Evolutionary conservation across 2,329 filamentous ascomycete genomes (phyloP).

Genomic region (Pseudopyricularia cyperi): DNA sequence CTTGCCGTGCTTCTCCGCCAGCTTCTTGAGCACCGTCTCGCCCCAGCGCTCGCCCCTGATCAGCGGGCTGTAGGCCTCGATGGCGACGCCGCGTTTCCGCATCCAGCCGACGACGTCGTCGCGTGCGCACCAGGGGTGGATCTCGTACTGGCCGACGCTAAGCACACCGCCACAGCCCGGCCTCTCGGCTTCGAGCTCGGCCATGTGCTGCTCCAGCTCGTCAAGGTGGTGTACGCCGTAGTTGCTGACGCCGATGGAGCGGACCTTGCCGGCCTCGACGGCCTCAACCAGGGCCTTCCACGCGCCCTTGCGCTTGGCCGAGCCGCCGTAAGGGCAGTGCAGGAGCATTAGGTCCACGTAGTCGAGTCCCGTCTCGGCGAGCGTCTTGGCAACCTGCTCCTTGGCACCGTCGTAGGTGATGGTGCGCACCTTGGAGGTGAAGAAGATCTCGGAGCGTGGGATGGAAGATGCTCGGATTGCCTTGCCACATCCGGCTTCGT

Average conservation of each 20-base stretch:
- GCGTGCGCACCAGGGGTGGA: conserved; percentile 81
- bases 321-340: conserved; percentile 47
- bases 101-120: conserved; percentile 72
- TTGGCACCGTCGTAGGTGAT: conserved; percentile 50
- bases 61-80: conserved; percentile 52
- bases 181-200: conserved; percentile 46
- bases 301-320: conserved; percentile 39
- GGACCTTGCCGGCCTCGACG: conserved; percentile 46
- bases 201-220: conserved; percentile 44
- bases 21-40: conserved; percentile 48
- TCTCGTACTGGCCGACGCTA: conserved; percentile 76
- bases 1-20: conserved; percentile 62
- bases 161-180: conserved; percentile 57
- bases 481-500: conserved; percentile 34
- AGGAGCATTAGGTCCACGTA: conserved; percentile 58
- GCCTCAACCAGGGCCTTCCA: conserved; percentile 53
- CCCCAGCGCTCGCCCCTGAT: conserved; percentile 57
- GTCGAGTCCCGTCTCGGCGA: conserved; percentile 46
- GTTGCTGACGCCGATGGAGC: conserved; percentile 51
- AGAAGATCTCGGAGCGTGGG: conserved; percentile 36
- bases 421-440: conserved; percentile 37
- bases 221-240: conserved; percentile 51
- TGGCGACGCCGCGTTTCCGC: conserved; percentile 42
- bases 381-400: conserved; percentile 47
- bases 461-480: conserved; percentile 25